Evolutionary conservation across 164 flowering plant species (phyloP).

Genomic region (Liriodendron chinense): DNA sequence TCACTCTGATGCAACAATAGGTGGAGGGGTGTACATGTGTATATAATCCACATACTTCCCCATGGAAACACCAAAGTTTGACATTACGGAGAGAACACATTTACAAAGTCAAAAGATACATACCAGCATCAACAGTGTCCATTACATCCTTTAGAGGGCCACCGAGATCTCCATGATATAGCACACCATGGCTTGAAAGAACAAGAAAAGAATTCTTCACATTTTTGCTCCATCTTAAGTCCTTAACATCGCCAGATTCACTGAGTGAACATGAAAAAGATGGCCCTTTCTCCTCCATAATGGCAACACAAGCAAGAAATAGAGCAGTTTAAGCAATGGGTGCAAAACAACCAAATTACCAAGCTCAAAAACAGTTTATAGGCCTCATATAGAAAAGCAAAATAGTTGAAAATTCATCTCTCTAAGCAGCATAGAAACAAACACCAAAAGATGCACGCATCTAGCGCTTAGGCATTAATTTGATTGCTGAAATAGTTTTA

Average conservation of each 20-base stretch:
- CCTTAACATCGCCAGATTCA: conserved; percentile 56
- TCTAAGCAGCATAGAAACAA: too few species aligned
- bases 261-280: conserved; percentile 44
- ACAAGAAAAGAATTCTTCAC: conserved; percentile 41
- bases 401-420: too few species aligned
- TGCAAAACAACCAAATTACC: too few species aligned
- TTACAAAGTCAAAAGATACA: conserved; percentile 1
- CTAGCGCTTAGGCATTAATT: too few species aligned
- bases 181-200: conserved; percentile 55
- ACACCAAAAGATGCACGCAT: too few species aligned
- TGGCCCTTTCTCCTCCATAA: conserved; percentile 54
- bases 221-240: conserved; percentile 61
- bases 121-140: conserved; percentile 91
- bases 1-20: background rate
- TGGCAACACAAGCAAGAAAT: background rate
- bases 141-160: conserved; percentile 39
- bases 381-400: too few species aligned
- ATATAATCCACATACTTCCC: background rate
- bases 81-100: background rate
- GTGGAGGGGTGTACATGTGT: background rate
- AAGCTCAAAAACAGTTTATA: too few species aligned
- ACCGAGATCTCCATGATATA: conserved; percentile 54
- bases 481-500: too few species aligned
- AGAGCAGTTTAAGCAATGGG: background rate
- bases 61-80: background rate